Evolutionary conservation across 2,329 filamentous ascomycete genomes (phyloP).

Genomic region (Cladophialophora yegresii): DNA sequence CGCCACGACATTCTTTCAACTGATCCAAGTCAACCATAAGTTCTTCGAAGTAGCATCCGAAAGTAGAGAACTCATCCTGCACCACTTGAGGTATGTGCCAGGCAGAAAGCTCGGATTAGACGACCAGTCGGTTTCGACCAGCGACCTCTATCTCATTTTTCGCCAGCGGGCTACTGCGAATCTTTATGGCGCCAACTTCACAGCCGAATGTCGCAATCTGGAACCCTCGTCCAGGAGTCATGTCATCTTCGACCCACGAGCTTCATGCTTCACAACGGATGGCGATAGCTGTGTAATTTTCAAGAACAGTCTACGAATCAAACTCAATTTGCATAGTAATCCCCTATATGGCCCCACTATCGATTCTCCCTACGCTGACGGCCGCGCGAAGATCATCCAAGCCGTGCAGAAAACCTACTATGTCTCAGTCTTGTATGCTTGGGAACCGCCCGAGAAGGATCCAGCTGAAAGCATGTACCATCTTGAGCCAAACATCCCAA

Average conservation of each 20-base stretch:
- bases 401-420: slow-evolving; percentile 17
- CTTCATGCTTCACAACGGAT: slow-evolving; percentile 39
- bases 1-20: slow-evolving; percentile 44
- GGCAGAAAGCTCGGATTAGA: slow-evolving; percentile 37
- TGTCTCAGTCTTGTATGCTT: slow-evolving; percentile 23
- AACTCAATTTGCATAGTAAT: slow-evolving; percentile 35
- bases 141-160: slow-evolving; percentile 41
- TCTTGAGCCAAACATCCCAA: slow-evolving; percentile 3
- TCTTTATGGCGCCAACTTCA: slow-evolving; percentile 44
- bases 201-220: slow-evolving; percentile 40
- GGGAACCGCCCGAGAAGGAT: slow-evolving; percentile 13
- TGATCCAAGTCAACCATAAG: slow-evolving; percentile 42
- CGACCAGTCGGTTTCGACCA: slow-evolving; percentile 23
- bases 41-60: slow-evolving; percentile 42
- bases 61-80: slow-evolving; percentile 42
- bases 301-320: slow-evolving; percentile 39
- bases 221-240: slow-evolving; percentile 32
- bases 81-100: slow-evolving; percentile 44
- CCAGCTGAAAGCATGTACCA: slow-evolving; percentile 5
- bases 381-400: slow-evolving; percentile 28
- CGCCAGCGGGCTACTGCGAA: slow-evolving; percentile 39
- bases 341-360: slow-evolving; percentile 13
- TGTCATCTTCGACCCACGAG: slow-evolving; percentile 40
- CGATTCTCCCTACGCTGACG: slow-evolving; percentile 22
- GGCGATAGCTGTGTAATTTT: slow-evolving; percentile 38